Evolutionary conservation across 2,329 filamentous ascomycete genomes (phyloP), one percentile per base, ranked within the genome.

Genomic region (Penicillium sp.): DNA sequence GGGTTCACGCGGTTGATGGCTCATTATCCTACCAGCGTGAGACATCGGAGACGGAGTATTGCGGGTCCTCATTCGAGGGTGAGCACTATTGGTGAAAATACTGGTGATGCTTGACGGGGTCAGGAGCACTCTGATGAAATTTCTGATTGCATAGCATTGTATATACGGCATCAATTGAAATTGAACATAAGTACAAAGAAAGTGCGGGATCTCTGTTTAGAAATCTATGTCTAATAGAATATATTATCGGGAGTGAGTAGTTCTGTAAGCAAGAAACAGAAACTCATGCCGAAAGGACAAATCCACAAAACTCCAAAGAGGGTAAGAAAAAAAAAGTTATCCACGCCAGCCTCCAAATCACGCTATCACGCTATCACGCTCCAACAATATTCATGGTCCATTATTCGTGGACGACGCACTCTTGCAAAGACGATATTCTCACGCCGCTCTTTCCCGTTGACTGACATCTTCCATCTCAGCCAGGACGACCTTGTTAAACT

Each of bases 401-500:
- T 66, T 38, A 56, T 58, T 53, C 58, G 60, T 47, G 22, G 38
- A 37, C 58, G 35, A 40, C 44, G 28, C 28, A 56, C 37, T 42
- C 42, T 44, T 40, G 10, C 22, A 42, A 40, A 19, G 30, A 33
- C 22, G 4, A 49, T 49, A n/a, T 33, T 10, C 15, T 55, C 38
- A 56, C 15, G 56, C 24, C 26, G 50, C 65, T 38, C 72, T 65
- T 59, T 77, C 76, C 56, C 67, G 70, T 44, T 62, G 66, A 50
- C 62, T 70, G 13, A 88, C 86, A 70, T 89, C 87, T 68, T 82
- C 82, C 88, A 91, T 90, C 76, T 91, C 89, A 42, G 84, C 79
- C 49, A 84, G 69, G 73, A 91, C 85, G 26, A 89, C 80, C 35
- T 82, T 76, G 70, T 92, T 91, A 72, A 91, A 92, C 67, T 91